Evolutionary conservation across 192 early-diverging fungal species (phyloP).

Genomic region (Coemansia sp.): DNA sequence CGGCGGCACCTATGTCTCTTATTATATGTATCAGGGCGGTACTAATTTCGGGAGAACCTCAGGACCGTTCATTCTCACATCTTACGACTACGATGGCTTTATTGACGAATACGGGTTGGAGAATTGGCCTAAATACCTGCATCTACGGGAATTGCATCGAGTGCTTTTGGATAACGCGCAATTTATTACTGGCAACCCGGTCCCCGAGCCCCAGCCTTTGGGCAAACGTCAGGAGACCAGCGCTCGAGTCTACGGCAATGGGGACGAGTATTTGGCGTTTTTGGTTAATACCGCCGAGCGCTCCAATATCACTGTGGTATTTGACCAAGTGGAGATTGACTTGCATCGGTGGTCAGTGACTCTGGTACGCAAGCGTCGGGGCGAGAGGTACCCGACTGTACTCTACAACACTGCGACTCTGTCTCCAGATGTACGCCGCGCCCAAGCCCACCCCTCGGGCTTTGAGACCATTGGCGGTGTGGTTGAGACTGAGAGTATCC

Average conservation of each 20-base stretch:
- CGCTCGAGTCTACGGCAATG: slow-evolving; percentile 27
- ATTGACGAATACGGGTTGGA: slow-evolving; percentile 57
- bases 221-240: background rate
- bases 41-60: slow-evolving; percentile 66
- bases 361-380: slow-evolving; percentile 10
- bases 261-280: slow-evolving; percentile 28
- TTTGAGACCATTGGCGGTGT: slow-evolving; percentile 18
- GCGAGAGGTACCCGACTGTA: background rate
- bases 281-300: slow-evolving; percentile 32
- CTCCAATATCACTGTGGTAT: slow-evolving; percentile 9
- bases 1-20: slow-evolving; percentile 61
- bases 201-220: slow-evolving; percentile 16
- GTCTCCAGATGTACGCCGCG: slow-evolving; percentile 12
- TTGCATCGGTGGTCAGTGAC: slow-evolving; percentile 51
- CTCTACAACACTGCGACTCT: slow-evolving; percentile 37
- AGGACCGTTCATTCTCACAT: slow-evolving; percentile 45
- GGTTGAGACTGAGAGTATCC: slow-evolving; percentile 15
- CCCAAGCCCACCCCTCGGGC: slow-evolving; percentile 17
- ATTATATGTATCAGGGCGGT: slow-evolving; percentile 71
- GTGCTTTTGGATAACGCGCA: slow-evolving; percentile 23
- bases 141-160: slow-evolving; percentile 38
- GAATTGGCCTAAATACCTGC: slow-evolving; percentile 56
- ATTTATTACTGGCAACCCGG: slow-evolving; percentile 20
- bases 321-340: slow-evolving; percentile 12
- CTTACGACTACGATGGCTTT: slow-evolving; percentile 57